A percentile compares a stretch with the other conserved stretches of the same genome.
Evolutionary conservation across 805 yeast genomes (phyloP).

Genomic region (Candida nonsorbophila): DNA sequence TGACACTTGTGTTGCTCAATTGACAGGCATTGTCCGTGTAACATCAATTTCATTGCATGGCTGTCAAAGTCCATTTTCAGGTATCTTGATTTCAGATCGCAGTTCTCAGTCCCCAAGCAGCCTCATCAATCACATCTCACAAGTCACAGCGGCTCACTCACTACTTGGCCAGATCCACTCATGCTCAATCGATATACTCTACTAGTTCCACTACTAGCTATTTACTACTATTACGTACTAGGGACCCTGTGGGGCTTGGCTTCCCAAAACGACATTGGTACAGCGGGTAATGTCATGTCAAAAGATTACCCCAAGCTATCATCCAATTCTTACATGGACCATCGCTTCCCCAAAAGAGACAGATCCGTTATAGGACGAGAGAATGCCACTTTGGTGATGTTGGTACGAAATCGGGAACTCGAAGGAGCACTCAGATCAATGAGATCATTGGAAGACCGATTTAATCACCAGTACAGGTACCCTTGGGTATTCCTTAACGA

Average conservation of each 20-base stretch:
- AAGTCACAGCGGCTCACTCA: too few species aligned
- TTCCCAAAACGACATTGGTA: not conserved
- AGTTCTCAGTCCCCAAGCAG: too few species aligned
- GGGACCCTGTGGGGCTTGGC: not conserved
- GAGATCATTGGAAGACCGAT: slow-evolving; percentile 39
- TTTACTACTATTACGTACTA: slow-evolving; percentile 3
- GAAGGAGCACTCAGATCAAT: slow-evolving; percentile 56
- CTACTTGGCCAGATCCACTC: too few species aligned
- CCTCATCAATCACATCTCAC: too few species aligned
- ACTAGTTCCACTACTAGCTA: slow-evolving; percentile 1
- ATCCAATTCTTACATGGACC: slow-evolving; percentile 20
- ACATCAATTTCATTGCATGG: too few species aligned
- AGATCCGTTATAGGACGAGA: slow-evolving; percentile 46
- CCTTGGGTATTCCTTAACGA: slow-evolving; percentile 44
- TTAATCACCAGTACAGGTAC: slow-evolving; percentile 32
- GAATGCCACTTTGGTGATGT: slow-evolving; percentile 84
- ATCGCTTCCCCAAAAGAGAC: slow-evolving; percentile 20
- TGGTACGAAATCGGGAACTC: slow-evolving; percentile 78
- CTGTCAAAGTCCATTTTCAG: too few species aligned
- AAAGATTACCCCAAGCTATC: slow-evolving; percentile 18
- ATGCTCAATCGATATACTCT: too few species aligned
- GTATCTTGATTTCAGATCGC: too few species aligned
- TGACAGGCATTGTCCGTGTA: too few species aligned
- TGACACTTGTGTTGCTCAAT: too few species aligned
- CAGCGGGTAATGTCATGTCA: slow-evolving; percentile 1